These are phyloP conservation scores for Kockovaella imperatae DNA, from an alignment of 768 basidiomycete genomes.

Conservation along the genomic window DNA sequence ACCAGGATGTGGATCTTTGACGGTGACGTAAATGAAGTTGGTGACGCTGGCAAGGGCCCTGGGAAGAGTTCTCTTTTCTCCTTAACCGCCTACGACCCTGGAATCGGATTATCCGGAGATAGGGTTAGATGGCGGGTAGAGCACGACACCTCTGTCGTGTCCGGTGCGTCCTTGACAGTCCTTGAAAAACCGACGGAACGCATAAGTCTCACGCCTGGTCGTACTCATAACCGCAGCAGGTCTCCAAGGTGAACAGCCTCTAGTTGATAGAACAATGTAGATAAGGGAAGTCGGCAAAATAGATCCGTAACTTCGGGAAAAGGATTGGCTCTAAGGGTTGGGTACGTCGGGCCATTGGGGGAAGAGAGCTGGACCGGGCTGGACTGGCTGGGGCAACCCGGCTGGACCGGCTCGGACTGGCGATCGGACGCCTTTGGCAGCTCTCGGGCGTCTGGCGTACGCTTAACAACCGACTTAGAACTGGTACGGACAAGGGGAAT, in stretches of 20 bases:
- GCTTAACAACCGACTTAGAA: slow-evolving; percentile 65
- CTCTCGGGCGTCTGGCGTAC: slow-evolving; percentile 56
- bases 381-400: slow-evolving; percentile 60
- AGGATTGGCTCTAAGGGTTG: slow-evolving; percentile 71
- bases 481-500: slow-evolving; percentile 74
- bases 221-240: slow-evolving; percentile 68
- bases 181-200: slow-evolving; percentile 74
- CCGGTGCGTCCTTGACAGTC: slow-evolving; percentile 66
- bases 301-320: slow-evolving; percentile 62
- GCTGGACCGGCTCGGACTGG: slow-evolving; percentile 48
- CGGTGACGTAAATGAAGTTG: slow-evolving; percentile 63
- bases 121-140: slow-evolving; percentile 66
- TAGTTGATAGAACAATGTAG: slow-evolving; percentile 73
- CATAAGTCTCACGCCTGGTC: slow-evolving; percentile 63
- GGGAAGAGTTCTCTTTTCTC: slow-evolving; percentile 74
- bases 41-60: slow-evolving; percentile 59
- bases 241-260: slow-evolving; percentile 75
- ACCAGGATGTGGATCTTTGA: slow-evolving; percentile 55
- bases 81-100: slow-evolving; percentile 65
- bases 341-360: slow-evolving; percentile 68
- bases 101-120: slow-evolving; percentile 68
- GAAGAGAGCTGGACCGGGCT: slow-evolving; percentile 63
- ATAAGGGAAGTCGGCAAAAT: slow-evolving; percentile 75
- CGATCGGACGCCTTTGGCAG: slow-evolving; percentile 53
- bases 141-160: slow-evolving; percentile 63